These are phyloP conservation scores for Aspergillus phoenicis DNA, from an alignment of 2,329 filamentous ascomycete genomes.

Conservation along the genomic window DNA sequence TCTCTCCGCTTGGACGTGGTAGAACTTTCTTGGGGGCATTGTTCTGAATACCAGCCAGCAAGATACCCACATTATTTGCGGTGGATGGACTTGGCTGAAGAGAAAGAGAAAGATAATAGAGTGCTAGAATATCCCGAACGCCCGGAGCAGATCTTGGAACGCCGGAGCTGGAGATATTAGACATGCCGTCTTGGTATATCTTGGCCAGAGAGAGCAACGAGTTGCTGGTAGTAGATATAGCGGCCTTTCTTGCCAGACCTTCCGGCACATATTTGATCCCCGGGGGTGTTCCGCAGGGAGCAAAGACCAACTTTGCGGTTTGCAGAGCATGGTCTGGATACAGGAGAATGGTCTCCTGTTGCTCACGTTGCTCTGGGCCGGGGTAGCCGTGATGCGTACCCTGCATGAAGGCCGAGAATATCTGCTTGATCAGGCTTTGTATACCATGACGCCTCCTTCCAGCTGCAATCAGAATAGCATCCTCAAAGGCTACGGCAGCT, in stretches of 20 bases:
- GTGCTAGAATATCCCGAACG: slow-evolving; percentile 86
- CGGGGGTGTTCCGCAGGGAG: slow-evolving; percentile 72
- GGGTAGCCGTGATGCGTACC: slow-evolving; percentile 44
- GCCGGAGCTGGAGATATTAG: slow-evolving; percentile 64
- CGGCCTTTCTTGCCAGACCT: slow-evolving; percentile 72
- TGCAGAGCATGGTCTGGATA: slow-evolving; percentile 80
- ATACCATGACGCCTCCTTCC: slow-evolving; percentile 72
- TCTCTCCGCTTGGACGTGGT: slow-evolving; percentile 38
- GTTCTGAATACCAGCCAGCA: slow-evolving; percentile 93
- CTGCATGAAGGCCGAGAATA: slow-evolving; percentile 69
- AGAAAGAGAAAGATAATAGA: slow-evolving; percentile 94
- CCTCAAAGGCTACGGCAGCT: slow-evolving; percentile 89
- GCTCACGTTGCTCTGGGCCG: slow-evolving; percentile 35
- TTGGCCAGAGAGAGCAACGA: slow-evolving; percentile 92
- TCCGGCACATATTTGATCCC: slow-evolving; percentile 74
- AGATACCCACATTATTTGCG: slow-evolving; percentile 95
- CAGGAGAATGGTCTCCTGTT: slow-evolving; percentile 69
- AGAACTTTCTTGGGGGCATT: slow-evolving; percentile 47
- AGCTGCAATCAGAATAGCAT: slow-evolving; percentile 85
- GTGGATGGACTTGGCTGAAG: slow-evolving; percentile 95
- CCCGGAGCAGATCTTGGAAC: slow-evolving; percentile 67
- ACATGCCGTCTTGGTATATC: slow-evolving; percentile 96
- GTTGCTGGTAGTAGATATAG: slow-evolving; percentile 92
- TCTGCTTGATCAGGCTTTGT: slow-evolving; percentile 73
- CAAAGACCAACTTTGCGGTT: slow-evolving; percentile 82